Percentiles rank a stretch among this genome's conserved stretches.
These are phyloP conservation scores for Choiromyces venosus DNA, from an alignment of 495 filamentous ascomycete genomes.

Conservation along the genomic window DNA sequence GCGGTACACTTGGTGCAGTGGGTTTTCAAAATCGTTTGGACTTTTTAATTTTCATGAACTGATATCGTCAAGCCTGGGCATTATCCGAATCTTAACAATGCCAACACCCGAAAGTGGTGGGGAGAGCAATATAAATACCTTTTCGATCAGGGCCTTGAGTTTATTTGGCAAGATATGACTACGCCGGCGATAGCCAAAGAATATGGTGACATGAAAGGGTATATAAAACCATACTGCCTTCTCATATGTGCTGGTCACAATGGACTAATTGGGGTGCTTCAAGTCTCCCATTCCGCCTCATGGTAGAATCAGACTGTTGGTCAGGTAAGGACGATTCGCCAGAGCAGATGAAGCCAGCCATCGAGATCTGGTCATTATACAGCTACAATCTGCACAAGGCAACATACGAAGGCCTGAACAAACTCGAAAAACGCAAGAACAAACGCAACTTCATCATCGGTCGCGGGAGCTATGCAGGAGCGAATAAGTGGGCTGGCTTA, in stretches of 20 bases:
- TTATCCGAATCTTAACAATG: constrained; percentile 34
- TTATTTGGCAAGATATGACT: constrained; percentile 43
- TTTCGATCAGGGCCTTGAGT: constrained; percentile 37
- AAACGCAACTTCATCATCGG: constrained; percentile 42
- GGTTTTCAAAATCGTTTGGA: neutral
- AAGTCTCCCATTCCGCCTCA: constrained; percentile 15
- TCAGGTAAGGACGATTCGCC: neutral
- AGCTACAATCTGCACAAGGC: constrained; percentile 41
- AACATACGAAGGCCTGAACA: constrained; percentile 30
- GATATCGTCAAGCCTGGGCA: constrained; percentile 19
- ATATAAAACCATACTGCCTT: neutral
- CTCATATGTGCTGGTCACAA: neutral
- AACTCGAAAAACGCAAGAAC: constrained; percentile 15
- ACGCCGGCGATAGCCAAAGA: constrained; percentile 26
- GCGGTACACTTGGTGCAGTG: constrained; percentile 16
- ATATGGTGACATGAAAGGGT: constrained; percentile 36
- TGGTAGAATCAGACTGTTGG: constrained; percentile 15
- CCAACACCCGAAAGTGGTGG: constrained; percentile 24
- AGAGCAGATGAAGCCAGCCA: constrained; percentile 13
- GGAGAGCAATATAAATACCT: constrained; percentile 35
- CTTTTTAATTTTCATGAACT: neutral
- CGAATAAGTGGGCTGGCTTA: constrained; percentile 33
- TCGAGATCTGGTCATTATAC: constrained; percentile 39
- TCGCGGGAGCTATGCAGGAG: constrained; percentile 34
- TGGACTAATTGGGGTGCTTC: neutral